Evolutionary conservation across 2,329 filamentous ascomycete genomes (phyloP), one percentile per base, ranked within the genome.

Genomic region (Pseudocercospora macadamiae): DNA sequence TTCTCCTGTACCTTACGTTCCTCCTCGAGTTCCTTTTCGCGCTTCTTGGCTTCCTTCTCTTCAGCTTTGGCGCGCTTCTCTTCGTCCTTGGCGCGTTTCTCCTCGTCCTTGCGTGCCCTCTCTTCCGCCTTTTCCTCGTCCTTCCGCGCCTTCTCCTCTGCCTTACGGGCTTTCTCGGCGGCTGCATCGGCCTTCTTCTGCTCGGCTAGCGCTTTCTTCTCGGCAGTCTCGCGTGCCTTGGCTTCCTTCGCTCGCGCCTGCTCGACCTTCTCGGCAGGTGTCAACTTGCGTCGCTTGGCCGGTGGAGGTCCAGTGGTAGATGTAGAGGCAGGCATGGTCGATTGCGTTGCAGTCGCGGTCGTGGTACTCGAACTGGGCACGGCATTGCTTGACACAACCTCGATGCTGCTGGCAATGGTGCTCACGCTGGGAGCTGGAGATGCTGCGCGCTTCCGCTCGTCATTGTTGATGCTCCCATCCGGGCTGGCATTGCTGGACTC

Each of bases 21-120:
- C 54, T 72, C 66, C 36, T 70, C 68, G 2, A 67, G 45, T 28
- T 71, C 69, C 59, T 71, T 75, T 25, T 76, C 75, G 9, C 75
- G 77, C 59, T 75, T 75, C 59, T 76, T 77, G 26, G 77, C 73
- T 53, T 76, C 71, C 72, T 75, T 77, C 49, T 76, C 73, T 59
- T 75, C 73, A 37, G 70, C 70, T 36, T 71, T 72, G 55, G 75
- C 74, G 7, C 70, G 66, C 55, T 68, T 71, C 52, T 72, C 70
- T 51, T 73, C 72, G 16, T 75, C 73, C 55, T 64, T 61, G 26
- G 47, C 51, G 23, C 44, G 59, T 66, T 75, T 66, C 69, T 78
- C 76, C 54, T 73, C 74, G 55, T 74, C 73, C 57, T 66, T 61
- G 21, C 51, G 52, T 23, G 44, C 59, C 68, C 76, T 67, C 70